phyloP scores from a whole-genome alignment of 495 filamentous ascomycete genomes.

The Penicillium taxi region DNA sequence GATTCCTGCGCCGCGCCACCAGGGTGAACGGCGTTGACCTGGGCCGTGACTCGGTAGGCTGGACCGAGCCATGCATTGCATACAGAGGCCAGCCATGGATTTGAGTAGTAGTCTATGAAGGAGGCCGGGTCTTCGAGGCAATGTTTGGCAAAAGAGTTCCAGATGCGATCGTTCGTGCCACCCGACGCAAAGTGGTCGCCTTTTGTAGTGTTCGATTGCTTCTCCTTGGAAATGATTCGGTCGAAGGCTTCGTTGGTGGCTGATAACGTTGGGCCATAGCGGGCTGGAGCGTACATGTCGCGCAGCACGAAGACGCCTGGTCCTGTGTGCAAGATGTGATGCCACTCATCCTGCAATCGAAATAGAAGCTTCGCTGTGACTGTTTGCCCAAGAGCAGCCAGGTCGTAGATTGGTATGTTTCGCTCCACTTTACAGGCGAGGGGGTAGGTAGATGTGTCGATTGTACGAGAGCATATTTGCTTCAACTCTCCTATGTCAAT shows the following conservation, averaged over 20 bases:
- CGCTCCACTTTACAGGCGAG: conserved; percentile 29
- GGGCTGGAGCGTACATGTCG: conserved; percentile 30
- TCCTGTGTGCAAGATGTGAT: conserved; percentile 44
- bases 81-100: conserved; percentile 42
- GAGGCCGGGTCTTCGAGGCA: conserved; percentile 33
- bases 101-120: conserved; percentile 47
- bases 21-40: conserved; percentile 50
- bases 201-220: conserved; percentile 14
- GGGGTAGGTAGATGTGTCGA: conserved; percentile 31
- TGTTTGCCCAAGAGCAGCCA: conserved; percentile 18
- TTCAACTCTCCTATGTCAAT: conserved; percentile 32
- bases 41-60: conserved; percentile 44
- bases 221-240: conserved; percentile 37
- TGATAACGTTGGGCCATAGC: conserved; percentile 25
- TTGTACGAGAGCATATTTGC: conserved; percentile 32
- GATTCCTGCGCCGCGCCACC: conserved; percentile 41
- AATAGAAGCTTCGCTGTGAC: conserved; percentile 10
- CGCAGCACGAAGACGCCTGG: conserved; percentile 47
- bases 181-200: conserved; percentile 49
- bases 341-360: conserved; percentile 47
- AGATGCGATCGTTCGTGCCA: conserved; percentile 46
- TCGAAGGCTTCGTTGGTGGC: conserved; percentile 36
- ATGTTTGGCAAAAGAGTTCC: conserved; percentile 53
- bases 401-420: conserved; percentile 49
- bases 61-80: conserved; percentile 46